Evolutionary conservation across 164 flowering plant genomes (phyloP), one percentile per base, ranked within the genome.

Genomic region (Amborella trichopoda): DNA sequence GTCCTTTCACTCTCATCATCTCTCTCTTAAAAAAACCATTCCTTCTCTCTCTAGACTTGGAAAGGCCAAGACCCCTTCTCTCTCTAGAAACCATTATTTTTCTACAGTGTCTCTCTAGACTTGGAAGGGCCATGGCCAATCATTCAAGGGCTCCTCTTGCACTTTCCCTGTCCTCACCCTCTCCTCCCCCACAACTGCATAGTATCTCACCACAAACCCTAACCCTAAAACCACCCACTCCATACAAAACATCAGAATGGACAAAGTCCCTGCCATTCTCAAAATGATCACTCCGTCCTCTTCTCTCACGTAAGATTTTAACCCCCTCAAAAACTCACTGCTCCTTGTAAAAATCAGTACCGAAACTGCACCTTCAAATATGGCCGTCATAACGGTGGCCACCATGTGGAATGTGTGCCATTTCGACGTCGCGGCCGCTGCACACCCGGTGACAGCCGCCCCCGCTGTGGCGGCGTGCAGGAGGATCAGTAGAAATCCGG

Each of bases 321-420:
- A 43, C 23, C 58, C 30, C 17, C 70, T 62, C 1, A 85, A 49
- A 40, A 85, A 80, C 17, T 76, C 73, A 0, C 60, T 53, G 0
- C 79, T 74, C 10, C 75, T 55, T 0, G 90, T 63, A 63, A 73
- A 84, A 18, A 84, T 67, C 23, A 85, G 66, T 4, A 85, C 81
- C 0, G 85, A 53, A 0, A 77, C 83, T 1, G 90, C 73, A 5
- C 95, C 95, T 41, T 84, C 84, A 40, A 84, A 81, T 6, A 84
- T 81, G 1, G 84, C 87, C 0, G 95, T 79, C 0, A 84, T 61
- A 12, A 81, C 88, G 0, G 91, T 78, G 5, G 68, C 53, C 41
- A 78, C 77, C 86, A 82, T 77, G 66, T 81, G 87, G 17, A 66
- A 61, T 0, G 70, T 82, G 43, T 79, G 76, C 88, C 90, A 81